phyloP scores from a whole-genome alignment of 257 asterid species.

The Leptodermis oblonga region DNA sequence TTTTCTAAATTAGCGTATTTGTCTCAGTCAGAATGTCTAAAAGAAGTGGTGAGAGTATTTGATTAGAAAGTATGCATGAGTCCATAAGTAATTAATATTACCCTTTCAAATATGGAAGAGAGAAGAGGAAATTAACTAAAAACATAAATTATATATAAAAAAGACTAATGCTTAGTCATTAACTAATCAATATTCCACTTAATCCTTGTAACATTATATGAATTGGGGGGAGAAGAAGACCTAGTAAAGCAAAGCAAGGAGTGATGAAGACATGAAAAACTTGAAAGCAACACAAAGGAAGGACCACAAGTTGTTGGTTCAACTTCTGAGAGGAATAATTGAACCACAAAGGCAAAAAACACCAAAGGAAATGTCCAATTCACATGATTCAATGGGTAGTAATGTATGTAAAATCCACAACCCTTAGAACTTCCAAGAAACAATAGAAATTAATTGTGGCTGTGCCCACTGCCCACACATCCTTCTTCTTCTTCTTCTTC shows the following conservation, averaged over 20 bases:
- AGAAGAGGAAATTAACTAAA: background rate
- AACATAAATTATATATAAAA: too few relatives aligned
- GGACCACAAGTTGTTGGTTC: constrained; percentile 44
- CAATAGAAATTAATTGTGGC: constrained; percentile 8
- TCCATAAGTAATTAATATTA: too few relatives aligned
- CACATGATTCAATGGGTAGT: too few relatives aligned
- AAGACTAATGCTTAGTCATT: too few relatives aligned
- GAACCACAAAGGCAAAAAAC: constrained; percentile 31
- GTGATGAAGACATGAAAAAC: background rate
- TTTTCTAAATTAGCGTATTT: too few relatives aligned
- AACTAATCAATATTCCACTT: too few relatives aligned
- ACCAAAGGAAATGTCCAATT: constrained; percentile 24
- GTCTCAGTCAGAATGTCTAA: too few relatives aligned
- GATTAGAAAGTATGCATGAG: too few relatives aligned
- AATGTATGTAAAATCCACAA: constrained; percentile 5
- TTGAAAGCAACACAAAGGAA: constrained; percentile 15
- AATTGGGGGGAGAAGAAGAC: background rate
- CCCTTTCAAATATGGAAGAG: background rate
- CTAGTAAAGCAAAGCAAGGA: background rate
- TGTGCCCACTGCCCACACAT: too few relatives aligned
- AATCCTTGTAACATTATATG: too few relatives aligned
- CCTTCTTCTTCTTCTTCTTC: too few relatives aligned
- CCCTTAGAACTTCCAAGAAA: constrained; percentile 16
- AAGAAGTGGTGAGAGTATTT: too few relatives aligned
- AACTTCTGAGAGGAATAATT: constrained; percentile 26